These are phyloP conservation scores for Flaveria sonorensis DNA, from an alignment of 129 eudicot species.

Conservation along the genomic window DNA sequence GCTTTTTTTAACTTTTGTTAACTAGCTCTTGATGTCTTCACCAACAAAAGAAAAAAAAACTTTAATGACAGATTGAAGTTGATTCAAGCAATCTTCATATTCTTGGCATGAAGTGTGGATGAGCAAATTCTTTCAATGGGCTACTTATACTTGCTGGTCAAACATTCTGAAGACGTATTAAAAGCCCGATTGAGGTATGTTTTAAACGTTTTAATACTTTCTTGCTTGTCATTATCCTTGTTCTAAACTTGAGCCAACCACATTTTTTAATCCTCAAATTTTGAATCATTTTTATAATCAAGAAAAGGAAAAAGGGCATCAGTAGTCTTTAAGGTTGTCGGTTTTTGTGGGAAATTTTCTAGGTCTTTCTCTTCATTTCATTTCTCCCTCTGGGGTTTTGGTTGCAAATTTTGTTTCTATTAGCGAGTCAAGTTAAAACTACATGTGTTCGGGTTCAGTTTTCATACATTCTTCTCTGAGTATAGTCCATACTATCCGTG, in stretches of 20 bases:
- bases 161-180: conserved; percentile 39
- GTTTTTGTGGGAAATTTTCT: background rate
- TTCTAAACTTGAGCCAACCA: conserved; percentile 7
- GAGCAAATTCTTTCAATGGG: conserved; percentile 32
- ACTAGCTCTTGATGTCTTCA: conserved; percentile 57
- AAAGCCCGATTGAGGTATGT: conserved; percentile 56
- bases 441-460: background rate
- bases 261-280: background rate
- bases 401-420: background rate
- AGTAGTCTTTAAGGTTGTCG: conserved; percentile 9
- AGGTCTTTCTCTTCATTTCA: background rate
- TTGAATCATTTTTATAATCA: background rate
- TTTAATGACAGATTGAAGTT: conserved; percentile 41
- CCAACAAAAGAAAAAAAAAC: conserved; percentile 33
- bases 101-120: conserved; percentile 31
- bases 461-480: background rate
- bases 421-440: background rate
- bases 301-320: conserved; percentile 3
- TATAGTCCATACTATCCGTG: background rate
- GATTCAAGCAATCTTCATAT: conserved; percentile 44
- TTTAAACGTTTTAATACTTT: conserved; percentile 33
- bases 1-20: conserved; percentile 49
- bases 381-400: background rate
- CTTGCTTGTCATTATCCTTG: conserved; percentile 4
- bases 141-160: conserved; percentile 45